phyloP scores from a whole-genome alignment of 352 stramenopile genomes.

The Pythium phragmitis region DNA sequence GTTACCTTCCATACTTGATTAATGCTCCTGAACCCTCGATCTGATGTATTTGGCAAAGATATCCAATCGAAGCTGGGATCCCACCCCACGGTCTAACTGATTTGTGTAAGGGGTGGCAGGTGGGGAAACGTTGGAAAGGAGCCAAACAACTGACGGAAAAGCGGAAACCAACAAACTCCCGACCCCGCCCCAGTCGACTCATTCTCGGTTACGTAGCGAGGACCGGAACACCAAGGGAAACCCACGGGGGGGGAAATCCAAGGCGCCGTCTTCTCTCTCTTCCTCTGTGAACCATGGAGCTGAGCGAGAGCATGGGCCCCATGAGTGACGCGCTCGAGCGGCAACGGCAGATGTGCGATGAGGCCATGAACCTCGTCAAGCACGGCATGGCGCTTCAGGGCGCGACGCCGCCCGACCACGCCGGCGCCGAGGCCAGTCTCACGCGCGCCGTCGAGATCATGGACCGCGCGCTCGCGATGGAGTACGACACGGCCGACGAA shows the following conservation, averaged over 20 bases:
- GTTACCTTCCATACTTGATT: not conserved
- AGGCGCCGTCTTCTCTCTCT: not conserved
- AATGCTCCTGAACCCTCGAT: not conserved
- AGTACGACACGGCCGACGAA: conserved; percentile 35
- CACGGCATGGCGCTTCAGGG: conserved; percentile 36
- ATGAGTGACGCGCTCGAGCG: conserved; percentile 39
- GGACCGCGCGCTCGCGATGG: conserved; percentile 34
- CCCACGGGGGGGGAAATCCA: not conserved
- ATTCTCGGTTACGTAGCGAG: not conserved
- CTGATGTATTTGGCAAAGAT: not conserved
- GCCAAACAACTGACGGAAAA: not conserved
- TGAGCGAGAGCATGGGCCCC: conserved; percentile 26
- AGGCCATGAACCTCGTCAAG: conserved; percentile 41
- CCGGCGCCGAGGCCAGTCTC: conserved; percentile 28
- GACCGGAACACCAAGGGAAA: conserved; percentile 1
- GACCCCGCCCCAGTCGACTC: not conserved
- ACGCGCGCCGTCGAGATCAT: conserved; percentile 38
- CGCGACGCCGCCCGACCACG: conserved; percentile 24
- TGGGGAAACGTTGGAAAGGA: not conserved
- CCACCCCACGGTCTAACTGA: not conserved
- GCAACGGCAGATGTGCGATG: conserved; percentile 40
- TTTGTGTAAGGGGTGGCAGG: not conserved
- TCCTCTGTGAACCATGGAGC: conserved; percentile 8
- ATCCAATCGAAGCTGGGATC: conserved; percentile 1
- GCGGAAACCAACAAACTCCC: conserved; percentile 1